phyloP scores from a whole-genome alignment of 2,329 filamentous ascomycete species.

The Elsinoe fawcettii region DNA sequence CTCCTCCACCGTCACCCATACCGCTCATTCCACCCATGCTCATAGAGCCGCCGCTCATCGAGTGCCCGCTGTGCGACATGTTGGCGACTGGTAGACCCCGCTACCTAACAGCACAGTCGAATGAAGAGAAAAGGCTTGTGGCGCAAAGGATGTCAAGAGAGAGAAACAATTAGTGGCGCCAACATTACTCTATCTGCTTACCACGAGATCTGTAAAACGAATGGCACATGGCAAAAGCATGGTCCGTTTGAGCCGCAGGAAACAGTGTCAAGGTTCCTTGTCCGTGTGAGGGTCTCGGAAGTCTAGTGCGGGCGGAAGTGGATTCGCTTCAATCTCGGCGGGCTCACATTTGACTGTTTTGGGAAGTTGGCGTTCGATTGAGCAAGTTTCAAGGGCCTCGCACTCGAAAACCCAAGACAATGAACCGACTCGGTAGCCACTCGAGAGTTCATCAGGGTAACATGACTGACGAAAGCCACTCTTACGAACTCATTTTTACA shows the following conservation, averaged over 20 bases:
- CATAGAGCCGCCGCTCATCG: constrained; percentile 4
- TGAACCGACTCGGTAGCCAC: constrained; percentile 2
- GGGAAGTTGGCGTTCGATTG: constrained; percentile 12
- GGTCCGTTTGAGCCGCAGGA: constrained; percentile 4
- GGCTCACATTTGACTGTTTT: background rate
- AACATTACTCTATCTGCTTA: background rate
- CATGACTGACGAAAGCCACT: constrained; percentile 6
- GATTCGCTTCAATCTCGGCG: constrained; percentile 11
- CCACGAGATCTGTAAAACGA: background rate
- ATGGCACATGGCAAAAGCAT: background rate
- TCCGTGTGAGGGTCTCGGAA: constrained; percentile 1
- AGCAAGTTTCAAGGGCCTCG: constrained; percentile 4
- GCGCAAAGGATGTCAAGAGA: background rate
- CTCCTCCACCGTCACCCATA: constrained; percentile 28
- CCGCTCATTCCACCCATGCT: constrained; percentile 26
- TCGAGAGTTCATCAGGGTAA: background rate
- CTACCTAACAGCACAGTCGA: background rate
- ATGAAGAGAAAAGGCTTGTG: background rate
- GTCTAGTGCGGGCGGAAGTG: constrained; percentile 6
- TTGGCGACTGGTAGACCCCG: background rate
- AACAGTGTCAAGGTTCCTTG: background rate
- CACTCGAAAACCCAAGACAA: constrained; percentile 6
- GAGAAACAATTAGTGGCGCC: background rate
- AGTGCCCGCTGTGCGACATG: constrained; percentile 10
- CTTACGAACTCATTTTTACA: background rate